These are phyloP conservation scores for Lasiodiplodia sp. DNA, from an alignment of 2,329 filamentous ascomycete species.

Conservation along the genomic window DNA sequence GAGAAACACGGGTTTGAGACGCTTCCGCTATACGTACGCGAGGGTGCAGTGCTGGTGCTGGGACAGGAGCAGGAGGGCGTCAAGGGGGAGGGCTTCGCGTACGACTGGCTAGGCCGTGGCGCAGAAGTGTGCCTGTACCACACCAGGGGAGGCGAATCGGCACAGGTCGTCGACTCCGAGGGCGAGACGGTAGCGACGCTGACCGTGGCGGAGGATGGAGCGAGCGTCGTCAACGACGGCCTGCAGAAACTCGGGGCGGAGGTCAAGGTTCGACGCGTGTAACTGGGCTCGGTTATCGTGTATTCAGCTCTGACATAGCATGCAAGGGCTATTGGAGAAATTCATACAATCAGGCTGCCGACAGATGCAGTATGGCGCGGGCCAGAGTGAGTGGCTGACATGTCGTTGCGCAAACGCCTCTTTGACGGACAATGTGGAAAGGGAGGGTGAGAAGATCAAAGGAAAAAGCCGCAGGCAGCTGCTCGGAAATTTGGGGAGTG, in stretches of 20 bases:
- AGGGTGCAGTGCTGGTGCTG: constrained; percentile 50
- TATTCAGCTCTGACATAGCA: constrained; percentile 22
- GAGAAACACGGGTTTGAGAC: constrained; percentile 51
- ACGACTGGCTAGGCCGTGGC: constrained; percentile 50
- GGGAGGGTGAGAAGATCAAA: neutral
- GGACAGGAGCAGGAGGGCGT: constrained; percentile 47
- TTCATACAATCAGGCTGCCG: neutral
- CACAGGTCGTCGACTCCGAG: constrained; percentile 45
- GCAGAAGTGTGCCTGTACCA: constrained; percentile 50
- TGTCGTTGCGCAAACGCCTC: neutral
- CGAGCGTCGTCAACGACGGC: neutral
- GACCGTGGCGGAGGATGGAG: constrained; percentile 39
- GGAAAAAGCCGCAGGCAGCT: constrained; percentile 1
- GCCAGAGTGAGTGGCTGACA: neutral
- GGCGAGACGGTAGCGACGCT: constrained; percentile 43
- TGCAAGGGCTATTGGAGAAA: constrained; percentile 3
- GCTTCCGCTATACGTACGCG: constrained; percentile 51
- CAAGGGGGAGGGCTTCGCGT: constrained; percentile 44
- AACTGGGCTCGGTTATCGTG: neutral
- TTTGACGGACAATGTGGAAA: neutral
- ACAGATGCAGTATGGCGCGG: neutral
- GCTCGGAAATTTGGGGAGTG: constrained; percentile 6
- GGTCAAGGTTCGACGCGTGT: constrained; percentile 11
- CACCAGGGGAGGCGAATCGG: constrained; percentile 43
- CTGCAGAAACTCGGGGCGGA: constrained; percentile 6